phyloP scores from a whole-genome alignment of 352 stramenopile species.

The Globisporangium ultimum region DNA sequence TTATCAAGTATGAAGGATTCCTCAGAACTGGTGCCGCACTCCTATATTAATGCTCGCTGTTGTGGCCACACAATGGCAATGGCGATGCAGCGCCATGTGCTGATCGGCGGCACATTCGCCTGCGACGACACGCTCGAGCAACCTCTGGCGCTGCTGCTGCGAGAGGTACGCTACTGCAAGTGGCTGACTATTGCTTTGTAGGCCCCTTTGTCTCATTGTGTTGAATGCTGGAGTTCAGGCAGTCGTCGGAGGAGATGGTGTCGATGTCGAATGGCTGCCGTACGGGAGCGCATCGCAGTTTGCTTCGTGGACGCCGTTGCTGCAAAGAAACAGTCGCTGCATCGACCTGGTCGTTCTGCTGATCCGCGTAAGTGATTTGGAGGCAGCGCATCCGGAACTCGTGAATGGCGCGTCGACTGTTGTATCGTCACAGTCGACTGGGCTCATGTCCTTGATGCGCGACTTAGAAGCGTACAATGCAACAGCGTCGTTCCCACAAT shows the following conservation, averaged over 20 bases:
- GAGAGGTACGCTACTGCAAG: slow-evolving; percentile 29
- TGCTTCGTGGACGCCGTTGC: slow-evolving; percentile 22
- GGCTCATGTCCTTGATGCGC: slow-evolving; percentile 17
- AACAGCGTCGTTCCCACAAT: slow-evolving; percentile 13
- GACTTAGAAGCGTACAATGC: slow-evolving; percentile 26
- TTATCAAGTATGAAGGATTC: too few species aligned
- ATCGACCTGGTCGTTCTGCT: slow-evolving; percentile 52
- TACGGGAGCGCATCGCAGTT: slow-evolving; percentile 47
- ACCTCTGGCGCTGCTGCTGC: slow-evolving; percentile 48
- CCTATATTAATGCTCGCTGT: too few species aligned
- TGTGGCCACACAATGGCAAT: too few species aligned
- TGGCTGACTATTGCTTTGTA: not conserved
- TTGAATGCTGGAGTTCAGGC: slow-evolving; percentile 17
- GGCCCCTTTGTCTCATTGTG: too few species aligned
- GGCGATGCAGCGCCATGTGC: slow-evolving; percentile 11
- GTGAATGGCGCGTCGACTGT: not conserved
- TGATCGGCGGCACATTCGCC: slow-evolving; percentile 56
- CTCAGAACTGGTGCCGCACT: too few species aligned
- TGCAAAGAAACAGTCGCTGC: too few species aligned
- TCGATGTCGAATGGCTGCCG: slow-evolving; percentile 45
- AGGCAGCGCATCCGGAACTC: slow-evolving; percentile 54
- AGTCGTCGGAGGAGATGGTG: slow-evolving; percentile 20
- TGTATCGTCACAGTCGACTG: not conserved
- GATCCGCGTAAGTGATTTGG: slow-evolving; percentile 55
- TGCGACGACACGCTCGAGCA: slow-evolving; percentile 49